Base-by-base conservation (phyloP, 106 monocot species). In the Xerophyta viscosa region DNA sequence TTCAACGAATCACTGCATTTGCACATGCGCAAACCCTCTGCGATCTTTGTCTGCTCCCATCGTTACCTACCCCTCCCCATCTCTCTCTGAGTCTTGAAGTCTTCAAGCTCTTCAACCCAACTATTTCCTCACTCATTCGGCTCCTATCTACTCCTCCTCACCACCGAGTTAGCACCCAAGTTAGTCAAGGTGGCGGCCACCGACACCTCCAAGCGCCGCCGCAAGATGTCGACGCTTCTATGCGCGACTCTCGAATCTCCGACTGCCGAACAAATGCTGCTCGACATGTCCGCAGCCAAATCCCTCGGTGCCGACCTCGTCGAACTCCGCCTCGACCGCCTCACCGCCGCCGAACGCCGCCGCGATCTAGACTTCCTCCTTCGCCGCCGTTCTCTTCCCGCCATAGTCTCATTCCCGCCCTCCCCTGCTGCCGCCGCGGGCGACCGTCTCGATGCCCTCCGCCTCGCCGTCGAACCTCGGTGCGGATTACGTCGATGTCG, bases 401-500 rank as follows among this genome's bases (percentile, higher is more conserved):
- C 62, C 25, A 75, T 96, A 57, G 67, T 86, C 70, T 89, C 96
- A 37, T 96, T 66, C 67, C 62, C 86, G 61, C 92, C 92, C 48
- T 75, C 69, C 7, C 83, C 87, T 87, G 87, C 83, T 58, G 92
- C 87, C 52, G 92, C 87, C 46, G 66, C 80, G 58, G 87, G 83
- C 23, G 77, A 93, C 52, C 87, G 92, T 17, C 66, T 80, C 22
- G 87, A 77, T n/a, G 83, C 71, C 8, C 83, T 93, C 37, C 68
- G 76, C 23, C 64, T 80, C 45, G 92, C 92, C 19, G 83, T 93
- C n/a, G 67, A 74, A 87, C 31, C 36, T 93, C 54, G 87, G 92
- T 46, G 83, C 83, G 26, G 92, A 93, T 45, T 93, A 80, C 19
- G 83, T 93, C 29, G 92, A 93, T 47, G 68, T 93, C 57, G 92